A percentile compares a stretch with the other conserved stretches of the same genome.
Conservation (phyloP, 768 basidiomycete genomes). For the Lentinus brumalis region DNA sequence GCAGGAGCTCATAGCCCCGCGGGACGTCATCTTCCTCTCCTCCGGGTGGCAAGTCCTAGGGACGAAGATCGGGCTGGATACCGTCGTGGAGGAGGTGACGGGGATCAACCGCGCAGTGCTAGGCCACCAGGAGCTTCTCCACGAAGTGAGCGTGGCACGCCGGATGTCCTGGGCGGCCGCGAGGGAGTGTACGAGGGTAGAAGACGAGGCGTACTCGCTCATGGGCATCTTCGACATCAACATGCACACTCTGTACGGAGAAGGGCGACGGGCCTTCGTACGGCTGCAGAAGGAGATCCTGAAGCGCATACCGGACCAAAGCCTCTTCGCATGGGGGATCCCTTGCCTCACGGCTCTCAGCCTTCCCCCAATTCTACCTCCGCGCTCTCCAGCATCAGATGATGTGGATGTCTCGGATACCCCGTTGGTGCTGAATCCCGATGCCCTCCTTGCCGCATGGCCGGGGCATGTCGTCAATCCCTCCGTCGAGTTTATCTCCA, state of each 20-base stretch:
- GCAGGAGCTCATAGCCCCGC: background rate
- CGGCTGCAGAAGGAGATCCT: background rate
- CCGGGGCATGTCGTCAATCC: too few relatives aligned
- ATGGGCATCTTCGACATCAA: background rate
- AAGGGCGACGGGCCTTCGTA: background rate
- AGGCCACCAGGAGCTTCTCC: background rate
- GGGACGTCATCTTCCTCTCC: background rate
- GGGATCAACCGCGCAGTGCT: background rate
- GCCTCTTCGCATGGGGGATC: background rate
- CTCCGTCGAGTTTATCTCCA: too few relatives aligned
- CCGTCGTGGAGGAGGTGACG: background rate
- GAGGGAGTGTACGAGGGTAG: background rate
- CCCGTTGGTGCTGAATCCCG: too few relatives aligned
- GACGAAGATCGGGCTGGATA: background rate
- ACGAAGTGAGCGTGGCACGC: background rate
- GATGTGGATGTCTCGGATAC: too few relatives aligned
- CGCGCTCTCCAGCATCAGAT: too few relatives aligned
- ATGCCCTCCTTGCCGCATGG: too few relatives aligned
- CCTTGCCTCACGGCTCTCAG: too few relatives aligned
- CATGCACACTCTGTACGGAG: background rate
- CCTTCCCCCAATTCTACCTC: too few relatives aligned
- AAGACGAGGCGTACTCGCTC: background rate
- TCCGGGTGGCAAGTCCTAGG: background rate
- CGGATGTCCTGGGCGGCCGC: background rate
- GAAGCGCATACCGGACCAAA: background rate